phyloP scores from a whole-genome alignment of 805 yeast species.

The Lachancea meyersii region DNA sequence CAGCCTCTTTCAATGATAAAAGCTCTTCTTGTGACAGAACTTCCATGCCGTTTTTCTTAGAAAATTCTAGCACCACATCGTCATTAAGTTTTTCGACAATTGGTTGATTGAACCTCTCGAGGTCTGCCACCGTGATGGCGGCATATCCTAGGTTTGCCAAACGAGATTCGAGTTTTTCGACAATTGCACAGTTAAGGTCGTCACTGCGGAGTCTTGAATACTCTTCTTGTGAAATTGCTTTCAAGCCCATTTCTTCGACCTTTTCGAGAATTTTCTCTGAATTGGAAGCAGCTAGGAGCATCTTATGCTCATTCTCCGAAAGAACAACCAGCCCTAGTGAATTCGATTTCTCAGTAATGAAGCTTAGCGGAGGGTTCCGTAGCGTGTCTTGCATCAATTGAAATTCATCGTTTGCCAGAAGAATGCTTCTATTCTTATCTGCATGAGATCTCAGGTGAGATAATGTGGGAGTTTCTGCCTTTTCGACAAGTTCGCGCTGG shows the following conservation, averaged over 20 bases:
- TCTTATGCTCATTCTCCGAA: constrained; percentile 12
- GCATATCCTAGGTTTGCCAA: constrained; percentile 13
- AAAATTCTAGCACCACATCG: constrained; percentile 13
- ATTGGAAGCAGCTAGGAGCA: constrained; percentile 6
- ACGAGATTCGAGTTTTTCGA: constrained; percentile 9
- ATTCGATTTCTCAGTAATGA: constrained; percentile 25
- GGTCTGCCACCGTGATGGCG: constrained; percentile 14
- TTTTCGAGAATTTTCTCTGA: constrained; percentile 12
- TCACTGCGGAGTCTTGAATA: constrained; percentile 9
- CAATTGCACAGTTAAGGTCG: constrained; percentile 5
- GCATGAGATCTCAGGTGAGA: constrained; percentile 7
- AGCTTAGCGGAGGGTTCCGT: constrained; percentile 22
- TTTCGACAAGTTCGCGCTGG: constrained; percentile 13
- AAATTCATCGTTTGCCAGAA: constrained; percentile 14
- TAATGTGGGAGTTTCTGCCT: constrained; percentile 12
- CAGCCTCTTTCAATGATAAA: constrained; percentile 11
- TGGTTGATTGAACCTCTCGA: constrained; percentile 9
- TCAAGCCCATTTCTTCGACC: constrained; percentile 14
- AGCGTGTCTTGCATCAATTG: constrained; percentile 10
- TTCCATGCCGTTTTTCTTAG: constrained; percentile 15
- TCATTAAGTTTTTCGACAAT: constrained; percentile 11
- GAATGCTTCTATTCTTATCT: constrained; percentile 9
- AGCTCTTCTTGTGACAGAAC: constrained; percentile 15
- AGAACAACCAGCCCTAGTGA: constrained; percentile 14
- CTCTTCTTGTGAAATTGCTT: constrained; percentile 15